Conservation (phyloP, 2,329 filamentous ascomycete genomes). For the Daldinia sp. region DNA sequence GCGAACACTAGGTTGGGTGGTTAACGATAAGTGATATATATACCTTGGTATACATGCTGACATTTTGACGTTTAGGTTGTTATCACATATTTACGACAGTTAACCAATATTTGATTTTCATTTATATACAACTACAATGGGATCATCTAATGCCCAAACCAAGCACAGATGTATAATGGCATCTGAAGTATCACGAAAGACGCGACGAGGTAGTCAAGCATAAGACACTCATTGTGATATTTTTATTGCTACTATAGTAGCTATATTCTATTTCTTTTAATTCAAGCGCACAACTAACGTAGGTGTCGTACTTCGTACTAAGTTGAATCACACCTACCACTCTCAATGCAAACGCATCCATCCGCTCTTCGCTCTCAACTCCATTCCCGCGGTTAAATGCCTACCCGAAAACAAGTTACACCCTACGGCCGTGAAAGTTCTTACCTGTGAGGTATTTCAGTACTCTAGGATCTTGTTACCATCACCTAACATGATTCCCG, state of each 20-base stretch:
- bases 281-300: background rate
- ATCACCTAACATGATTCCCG: background rate
- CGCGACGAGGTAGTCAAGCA: no score
- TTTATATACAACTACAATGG: no score
- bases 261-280: background rate
- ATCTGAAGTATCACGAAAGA: no score
- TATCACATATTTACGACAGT: no score
- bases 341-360: background rate
- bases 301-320: background rate
- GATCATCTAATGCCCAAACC: no score
- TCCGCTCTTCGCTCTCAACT: slow-evolving; percentile 1
- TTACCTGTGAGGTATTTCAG: background rate
- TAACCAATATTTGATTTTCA: no score
- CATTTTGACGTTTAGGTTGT: no score
- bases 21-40: no score
- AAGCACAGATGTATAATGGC: no score
- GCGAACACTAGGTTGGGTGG: no score
- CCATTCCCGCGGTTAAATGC: slow-evolving; percentile 24
- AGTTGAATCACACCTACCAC: background rate
- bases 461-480: background rate
- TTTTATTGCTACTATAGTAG: background rate
- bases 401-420: background rate
- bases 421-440: background rate
- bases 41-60: no score
- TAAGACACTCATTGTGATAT: background rate